Evolutionary conservation across 2,329 filamentous ascomycete genomes (phyloP).

Genomic region (Beauveria varroae): DNA sequence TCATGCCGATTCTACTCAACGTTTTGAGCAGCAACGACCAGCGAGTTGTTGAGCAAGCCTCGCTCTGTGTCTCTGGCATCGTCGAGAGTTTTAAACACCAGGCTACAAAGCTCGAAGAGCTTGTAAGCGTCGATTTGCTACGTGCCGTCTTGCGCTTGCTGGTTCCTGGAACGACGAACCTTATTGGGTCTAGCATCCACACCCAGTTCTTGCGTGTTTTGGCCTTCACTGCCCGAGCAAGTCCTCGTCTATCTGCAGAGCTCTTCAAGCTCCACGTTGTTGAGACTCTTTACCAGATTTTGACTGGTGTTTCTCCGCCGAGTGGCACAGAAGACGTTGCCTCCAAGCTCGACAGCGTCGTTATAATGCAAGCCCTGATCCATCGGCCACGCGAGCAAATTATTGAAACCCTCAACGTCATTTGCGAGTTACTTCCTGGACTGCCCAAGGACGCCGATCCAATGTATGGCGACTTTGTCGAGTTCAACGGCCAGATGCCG

Average conservation of each 20-base stretch:
- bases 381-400: conserved; percentile 93
- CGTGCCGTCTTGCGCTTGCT: conserved; percentile 79
- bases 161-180: conserved; percentile 87
- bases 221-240: conserved; percentile 82
- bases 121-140: conserved; percentile 82
- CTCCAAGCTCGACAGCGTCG: conserved; percentile 86
- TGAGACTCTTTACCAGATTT: conserved; percentile 92
- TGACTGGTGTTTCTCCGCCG: conserved; percentile 91
- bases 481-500: conserved; percentile 23
- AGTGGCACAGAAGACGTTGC: conserved; percentile 68
- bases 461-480: conserved; percentile 35
- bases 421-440: conserved; percentile 85
- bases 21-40: conserved; percentile 90
- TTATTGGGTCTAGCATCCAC: conserved; percentile 90
- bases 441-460: conserved; percentile 51
- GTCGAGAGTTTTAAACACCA: conserved; percentile 95
- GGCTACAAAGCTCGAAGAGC: conserved; percentile 79
- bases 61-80: conserved; percentile 88
- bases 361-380: conserved; percentile 98
- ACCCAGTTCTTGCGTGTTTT: conserved; percentile 92
- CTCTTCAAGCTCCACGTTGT: conserved; percentile 95
- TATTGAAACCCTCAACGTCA: conserved; percentile 93
- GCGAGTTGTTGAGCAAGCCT: conserved; percentile 93
- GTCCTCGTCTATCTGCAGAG: conserved; percentile 78
- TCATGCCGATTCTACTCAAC: conserved; percentile 91